A percentile compares a stretch with the other conserved stretches of the same genome.
phyloP scores from a whole-genome alignment of 768 basidiomycete species.

The Lentinula aciculospora region DNA sequence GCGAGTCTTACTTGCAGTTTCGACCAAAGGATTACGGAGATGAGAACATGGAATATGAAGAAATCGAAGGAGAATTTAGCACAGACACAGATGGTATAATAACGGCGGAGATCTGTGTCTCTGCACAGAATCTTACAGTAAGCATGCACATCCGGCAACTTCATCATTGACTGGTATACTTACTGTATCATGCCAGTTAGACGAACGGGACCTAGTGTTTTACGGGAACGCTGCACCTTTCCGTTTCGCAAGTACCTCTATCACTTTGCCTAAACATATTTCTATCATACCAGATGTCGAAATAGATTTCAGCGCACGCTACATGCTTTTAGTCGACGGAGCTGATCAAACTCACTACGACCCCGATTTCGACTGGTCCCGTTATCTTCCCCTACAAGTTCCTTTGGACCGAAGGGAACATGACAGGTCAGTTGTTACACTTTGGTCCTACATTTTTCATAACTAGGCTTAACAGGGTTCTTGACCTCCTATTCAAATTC shows the following conservation, averaged over 20 bases:
- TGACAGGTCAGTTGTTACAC: constrained; percentile 12
- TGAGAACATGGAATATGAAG: constrained; percentile 5
- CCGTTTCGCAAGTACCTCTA: constrained; percentile 24
- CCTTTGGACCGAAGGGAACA: constrained; percentile 34
- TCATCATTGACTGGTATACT: neutral
- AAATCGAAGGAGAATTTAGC: neutral
- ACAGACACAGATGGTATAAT: constrained; percentile 18
- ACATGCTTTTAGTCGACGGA: constrained; percentile 36
- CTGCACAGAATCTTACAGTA: constrained; percentile 34
- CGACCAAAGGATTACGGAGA: constrained; percentile 21
- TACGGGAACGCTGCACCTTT: constrained; percentile 40
- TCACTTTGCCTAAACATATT: neutral
- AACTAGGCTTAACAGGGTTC: constrained; percentile 17
- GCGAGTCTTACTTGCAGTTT: constrained; percentile 23
- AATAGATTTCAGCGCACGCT: constrained; percentile 30
- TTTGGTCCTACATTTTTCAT: neutral
- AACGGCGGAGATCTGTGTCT: constrained; percentile 28
- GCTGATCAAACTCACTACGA: constrained; percentile 31
- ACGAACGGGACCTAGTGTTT: constrained; percentile 33
- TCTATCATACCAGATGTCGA: constrained; percentile 24
- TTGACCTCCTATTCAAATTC: constrained; percentile 33
- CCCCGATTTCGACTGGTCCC: constrained; percentile 46
- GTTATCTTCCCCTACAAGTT: constrained; percentile 36
- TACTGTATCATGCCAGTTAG: constrained; percentile 21
- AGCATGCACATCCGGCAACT: neutral